These are phyloP conservation scores for Hirschioporus abietinus DNA, from an alignment of 768 basidiomycete species.

Conservation along the genomic window DNA sequence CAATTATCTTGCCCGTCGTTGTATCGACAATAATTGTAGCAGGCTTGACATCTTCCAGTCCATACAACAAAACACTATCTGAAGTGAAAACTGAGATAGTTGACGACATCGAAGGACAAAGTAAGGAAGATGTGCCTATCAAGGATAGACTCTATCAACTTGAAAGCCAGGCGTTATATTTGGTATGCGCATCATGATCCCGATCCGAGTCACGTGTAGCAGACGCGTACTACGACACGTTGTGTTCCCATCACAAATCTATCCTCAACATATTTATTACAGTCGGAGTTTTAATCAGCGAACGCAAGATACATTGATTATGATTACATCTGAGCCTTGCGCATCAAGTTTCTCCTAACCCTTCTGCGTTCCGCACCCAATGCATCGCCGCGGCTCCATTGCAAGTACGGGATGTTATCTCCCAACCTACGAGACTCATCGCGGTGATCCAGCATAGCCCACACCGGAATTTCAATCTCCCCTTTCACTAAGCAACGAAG, in stretches of 20 bases:
- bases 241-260: background rate
- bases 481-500: conserved; percentile 65
- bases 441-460: conserved; percentile 79
- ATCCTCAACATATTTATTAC: too few relatives aligned
- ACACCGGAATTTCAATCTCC: conserved; percentile 81
- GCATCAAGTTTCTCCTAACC: conserved; percentile 83
- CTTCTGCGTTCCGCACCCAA: conserved; percentile 67
- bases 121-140: too few relatives aligned
- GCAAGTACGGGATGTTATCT: conserved; percentile 67
- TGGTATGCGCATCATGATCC: too few relatives aligned
- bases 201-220: background rate
- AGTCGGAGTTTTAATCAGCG: too few relatives aligned
- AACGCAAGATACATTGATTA: background rate
- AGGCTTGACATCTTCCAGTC: conserved; percentile 39
- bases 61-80: conserved; percentile 54
- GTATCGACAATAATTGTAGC: conserved; percentile 63
- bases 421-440: conserved; percentile 42
- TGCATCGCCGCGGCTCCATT: conserved; percentile 67
- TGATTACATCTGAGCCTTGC: conserved; percentile 62
- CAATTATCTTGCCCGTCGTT: conserved; percentile 52
- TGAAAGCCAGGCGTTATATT: too few relatives aligned
- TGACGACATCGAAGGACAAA: background rate
- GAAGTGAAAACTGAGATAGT: conserved; percentile 39
- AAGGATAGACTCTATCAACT: too few relatives aligned
- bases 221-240: background rate